Conservation (phyloP, 2,329 filamentous ascomycete species). For the Fusarium foetens region DNA sequence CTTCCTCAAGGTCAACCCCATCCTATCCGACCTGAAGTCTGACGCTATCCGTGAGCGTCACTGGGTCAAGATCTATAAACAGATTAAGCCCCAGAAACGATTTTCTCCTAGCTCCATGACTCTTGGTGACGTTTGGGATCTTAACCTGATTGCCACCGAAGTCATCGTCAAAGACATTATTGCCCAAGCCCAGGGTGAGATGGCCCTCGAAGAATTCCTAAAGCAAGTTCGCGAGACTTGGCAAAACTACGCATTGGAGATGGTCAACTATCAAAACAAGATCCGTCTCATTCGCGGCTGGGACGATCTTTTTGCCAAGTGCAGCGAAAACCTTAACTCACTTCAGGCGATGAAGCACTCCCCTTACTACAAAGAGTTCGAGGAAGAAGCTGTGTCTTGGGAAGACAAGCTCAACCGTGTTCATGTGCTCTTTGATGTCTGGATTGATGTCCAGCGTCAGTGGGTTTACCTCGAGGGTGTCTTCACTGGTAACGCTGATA, state of each 20-base stretch:
- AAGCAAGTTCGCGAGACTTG: constrained; percentile 96
- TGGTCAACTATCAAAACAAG: constrained; percentile 98
- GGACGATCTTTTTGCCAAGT: constrained; percentile 98
- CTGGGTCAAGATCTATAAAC: constrained; percentile 98
- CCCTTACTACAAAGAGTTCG: constrained; percentile 99
- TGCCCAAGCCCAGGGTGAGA: constrained; percentile 94
- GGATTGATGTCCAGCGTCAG: constrained; percentile 99
- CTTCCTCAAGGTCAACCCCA: constrained; percentile 87
- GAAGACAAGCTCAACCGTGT: constrained; percentile 98
- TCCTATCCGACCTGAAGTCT: constrained; percentile 91
- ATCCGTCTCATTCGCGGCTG: constrained; percentile 96
- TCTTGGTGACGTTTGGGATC: constrained; percentile 98
- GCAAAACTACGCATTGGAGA: constrained; percentile 93
- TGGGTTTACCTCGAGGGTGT: constrained; percentile 99
- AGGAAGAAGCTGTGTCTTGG: constrained; percentile 96
- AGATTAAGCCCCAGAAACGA: constrained; percentile 88
- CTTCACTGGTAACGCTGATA: constrained; percentile 98
- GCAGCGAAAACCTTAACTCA: constrained; percentile 97
- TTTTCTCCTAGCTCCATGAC: constrained; percentile 96
- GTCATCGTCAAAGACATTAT: constrained; percentile 92
- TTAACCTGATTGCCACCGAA: constrained; percentile 90
- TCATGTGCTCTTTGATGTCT: constrained; percentile 97
- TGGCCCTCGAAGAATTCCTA: constrained; percentile 97
- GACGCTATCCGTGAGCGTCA: constrained; percentile 96
- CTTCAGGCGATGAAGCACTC: constrained; percentile 99